Percentiles rank a stretch among this genome's conserved stretches.
Conservation (phyloP, 371 early-diverging fungal species). For the Mucor lusitanicus region DNA sequence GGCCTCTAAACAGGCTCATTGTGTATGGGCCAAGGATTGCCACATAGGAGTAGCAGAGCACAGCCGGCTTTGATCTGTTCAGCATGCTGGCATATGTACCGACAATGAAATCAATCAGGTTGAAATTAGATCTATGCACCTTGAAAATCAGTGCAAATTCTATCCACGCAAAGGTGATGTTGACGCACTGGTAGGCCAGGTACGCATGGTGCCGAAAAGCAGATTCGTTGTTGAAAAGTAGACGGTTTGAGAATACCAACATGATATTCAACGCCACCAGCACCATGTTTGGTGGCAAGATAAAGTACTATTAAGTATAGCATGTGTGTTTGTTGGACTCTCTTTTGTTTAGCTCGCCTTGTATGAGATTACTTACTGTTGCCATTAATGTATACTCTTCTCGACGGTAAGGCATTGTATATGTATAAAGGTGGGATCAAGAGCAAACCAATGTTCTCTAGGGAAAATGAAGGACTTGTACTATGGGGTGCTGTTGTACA, state of each 20-base stretch:
- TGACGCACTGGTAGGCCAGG: neutral
- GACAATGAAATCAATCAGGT: neutral
- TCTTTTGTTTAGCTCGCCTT: neutral
- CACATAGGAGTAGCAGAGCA: neutral
- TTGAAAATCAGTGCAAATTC: neutral
- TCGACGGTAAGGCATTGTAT: neutral
- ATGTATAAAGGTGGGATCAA: too few relatives aligned
- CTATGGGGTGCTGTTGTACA: too few relatives aligned
- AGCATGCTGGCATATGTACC: neutral
- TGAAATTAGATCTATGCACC: neutral
- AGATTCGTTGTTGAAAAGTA: neutral
- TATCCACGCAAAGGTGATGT: neutral
- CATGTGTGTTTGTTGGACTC: too few relatives aligned
- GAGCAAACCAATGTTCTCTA: too few relatives aligned
- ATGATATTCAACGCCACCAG: neutral
- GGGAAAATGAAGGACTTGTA: too few relatives aligned
- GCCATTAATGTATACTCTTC: neutral
- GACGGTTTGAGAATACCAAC: neutral
- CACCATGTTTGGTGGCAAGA: neutral
- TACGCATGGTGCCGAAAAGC: too few relatives aligned
- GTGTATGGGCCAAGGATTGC: neutral
- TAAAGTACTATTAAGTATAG: neutral
- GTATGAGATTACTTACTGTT: neutral
- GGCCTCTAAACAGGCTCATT: neutral
- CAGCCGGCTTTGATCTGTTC: neutral